Conservation (phyloP, 192 early-diverging fungal species). For the Rhizophagus clarus region DNA sequence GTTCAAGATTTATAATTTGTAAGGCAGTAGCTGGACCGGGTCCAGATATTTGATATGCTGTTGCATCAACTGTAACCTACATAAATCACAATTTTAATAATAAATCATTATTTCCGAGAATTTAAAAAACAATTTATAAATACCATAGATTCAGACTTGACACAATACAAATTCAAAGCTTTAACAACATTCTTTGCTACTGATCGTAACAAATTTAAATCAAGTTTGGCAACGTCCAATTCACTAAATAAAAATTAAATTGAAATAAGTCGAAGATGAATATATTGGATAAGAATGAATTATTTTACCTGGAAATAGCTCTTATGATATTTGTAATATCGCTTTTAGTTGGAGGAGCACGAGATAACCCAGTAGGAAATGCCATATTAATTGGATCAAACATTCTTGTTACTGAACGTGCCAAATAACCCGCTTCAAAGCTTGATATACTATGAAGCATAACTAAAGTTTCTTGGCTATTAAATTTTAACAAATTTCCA, state of each 20-base stretch:
- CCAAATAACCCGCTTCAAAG: constrained; percentile 53
- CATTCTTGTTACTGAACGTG: constrained; percentile 57
- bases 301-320: constrained; percentile 55
- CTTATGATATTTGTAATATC: constrained; percentile 61
- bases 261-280: not conserved
- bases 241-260: constrained; percentile 49
- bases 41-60: constrained; percentile 39
- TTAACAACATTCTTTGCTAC: constrained; percentile 60
- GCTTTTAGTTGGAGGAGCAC: constrained; percentile 44
- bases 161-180: constrained; percentile 60
- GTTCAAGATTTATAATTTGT: constrained; percentile 60
- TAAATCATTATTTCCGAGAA: not conserved
- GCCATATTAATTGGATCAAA: constrained; percentile 65
- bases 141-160: constrained; percentile 62
- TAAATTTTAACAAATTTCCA: not conserved
- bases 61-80: constrained; percentile 41
- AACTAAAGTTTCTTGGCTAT: constrained; percentile 41
- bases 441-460: constrained; percentile 45
- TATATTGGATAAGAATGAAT: not conserved
- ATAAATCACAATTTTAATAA: not conserved
- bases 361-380: constrained; percentile 53
- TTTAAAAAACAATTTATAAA: not conserved
- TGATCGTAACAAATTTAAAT: constrained; percentile 48
- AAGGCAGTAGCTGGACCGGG: constrained; percentile 44
- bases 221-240: constrained; percentile 67